Percentiles rank a stretch among this genome's conserved stretches.
These are phyloP conservation scores for Trypanosoma avium DNA, from an alignment of 208 protist species.

Conservation along the genomic window DNA sequence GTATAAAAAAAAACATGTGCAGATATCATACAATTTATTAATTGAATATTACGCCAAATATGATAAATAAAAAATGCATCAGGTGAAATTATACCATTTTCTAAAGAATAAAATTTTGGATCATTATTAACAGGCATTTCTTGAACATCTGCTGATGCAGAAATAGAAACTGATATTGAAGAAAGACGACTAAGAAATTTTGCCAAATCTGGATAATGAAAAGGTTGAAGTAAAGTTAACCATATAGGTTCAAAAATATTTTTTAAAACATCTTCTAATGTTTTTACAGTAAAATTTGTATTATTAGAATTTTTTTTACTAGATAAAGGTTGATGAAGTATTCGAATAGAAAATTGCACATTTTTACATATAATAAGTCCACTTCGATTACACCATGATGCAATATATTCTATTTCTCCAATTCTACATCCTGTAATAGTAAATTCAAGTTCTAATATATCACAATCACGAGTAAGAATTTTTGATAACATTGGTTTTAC, in stretches of 20 bases:
- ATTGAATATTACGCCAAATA: slow-evolving; percentile 96
- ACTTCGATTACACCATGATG: slow-evolving; percentile 57
- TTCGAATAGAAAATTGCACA: slow-evolving; percentile 45
- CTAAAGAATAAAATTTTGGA: slow-evolving; percentile 9
- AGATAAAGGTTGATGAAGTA: slow-evolving; percentile 35
- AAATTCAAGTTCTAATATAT: slow-evolving; percentile 70
- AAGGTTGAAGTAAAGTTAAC: slow-evolving; percentile 87
- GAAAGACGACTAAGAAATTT: slow-evolving; percentile 90
- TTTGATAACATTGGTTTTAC: slow-evolving; percentile 44
- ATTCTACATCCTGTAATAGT: slow-evolving; percentile 48
- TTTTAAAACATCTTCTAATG: slow-evolving; percentile 81
- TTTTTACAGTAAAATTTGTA: slow-evolving; percentile 1
- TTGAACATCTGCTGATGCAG: slow-evolving; percentile 39
- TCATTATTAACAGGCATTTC: slow-evolving; percentile 44
- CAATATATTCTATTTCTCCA: slow-evolving; percentile 58
- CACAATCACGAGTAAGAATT: slow-evolving; percentile 24
- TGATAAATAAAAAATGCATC: slow-evolving; percentile 98
- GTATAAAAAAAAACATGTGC: slow-evolving; percentile 41
- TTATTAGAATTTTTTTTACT: too few species aligned
- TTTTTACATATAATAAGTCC: slow-evolving; percentile 40
- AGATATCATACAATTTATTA: slow-evolving; percentile 93
- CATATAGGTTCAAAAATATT: slow-evolving; percentile 98
- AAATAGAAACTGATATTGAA: slow-evolving; percentile 76
- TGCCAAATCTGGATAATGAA: slow-evolving; percentile 78
- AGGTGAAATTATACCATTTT: slow-evolving; percentile 83